Percentiles rank a stretch among this genome's conserved stretches.
These are phyloP conservation scores for Ceratobasidium theobromae DNA, from an alignment of 1,284 basidiomycete genomes.

Conservation along the genomic window DNA sequence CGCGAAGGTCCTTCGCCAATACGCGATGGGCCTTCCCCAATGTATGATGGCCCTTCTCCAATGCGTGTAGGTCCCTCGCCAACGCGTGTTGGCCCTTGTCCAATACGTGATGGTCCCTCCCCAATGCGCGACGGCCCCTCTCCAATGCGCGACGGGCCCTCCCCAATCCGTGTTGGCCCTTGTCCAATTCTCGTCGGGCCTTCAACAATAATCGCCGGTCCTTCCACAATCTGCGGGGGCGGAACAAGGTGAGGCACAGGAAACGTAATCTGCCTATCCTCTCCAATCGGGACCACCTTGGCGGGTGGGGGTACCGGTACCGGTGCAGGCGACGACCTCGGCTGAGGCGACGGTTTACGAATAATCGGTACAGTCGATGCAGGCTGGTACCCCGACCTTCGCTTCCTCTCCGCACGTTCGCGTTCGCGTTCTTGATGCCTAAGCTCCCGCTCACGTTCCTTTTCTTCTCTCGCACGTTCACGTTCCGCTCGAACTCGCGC, in stretches of 20 bases:
- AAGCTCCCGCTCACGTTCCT: neutral
- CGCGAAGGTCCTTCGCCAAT: slow-evolving; percentile 1
- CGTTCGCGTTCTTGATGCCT: neutral
- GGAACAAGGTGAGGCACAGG: slow-evolving; percentile 11
- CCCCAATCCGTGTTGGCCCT: neutral
- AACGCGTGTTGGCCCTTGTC: neutral
- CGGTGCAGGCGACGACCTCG: neutral
- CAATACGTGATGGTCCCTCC: neutral
- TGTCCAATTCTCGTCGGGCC: slow-evolving; percentile 4
- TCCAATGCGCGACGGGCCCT: neutral
- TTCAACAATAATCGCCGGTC: neutral
- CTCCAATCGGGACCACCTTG: neutral
- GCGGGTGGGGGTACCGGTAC: neutral
- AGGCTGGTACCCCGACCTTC: slow-evolving; percentile 10
- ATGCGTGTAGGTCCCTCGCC: too few relatives aligned
- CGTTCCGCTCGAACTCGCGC: neutral
- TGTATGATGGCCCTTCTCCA: too few relatives aligned
- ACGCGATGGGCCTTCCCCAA: neutral
- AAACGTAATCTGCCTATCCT: slow-evolving; percentile 8
- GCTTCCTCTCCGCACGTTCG: neutral
- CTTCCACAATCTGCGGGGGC: slow-evolving; percentile 15
- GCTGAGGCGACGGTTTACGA: slow-evolving; percentile 10
- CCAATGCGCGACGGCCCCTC: slow-evolving; percentile 1
- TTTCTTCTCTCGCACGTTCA: too few relatives aligned
- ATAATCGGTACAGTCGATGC: slow-evolving; percentile 11